Evolutionary conservation across 176 grass and related monocot species (phyloP), one percentile per base, ranked within the genome.

Genomic region (Musa schizocarpa): DNA sequence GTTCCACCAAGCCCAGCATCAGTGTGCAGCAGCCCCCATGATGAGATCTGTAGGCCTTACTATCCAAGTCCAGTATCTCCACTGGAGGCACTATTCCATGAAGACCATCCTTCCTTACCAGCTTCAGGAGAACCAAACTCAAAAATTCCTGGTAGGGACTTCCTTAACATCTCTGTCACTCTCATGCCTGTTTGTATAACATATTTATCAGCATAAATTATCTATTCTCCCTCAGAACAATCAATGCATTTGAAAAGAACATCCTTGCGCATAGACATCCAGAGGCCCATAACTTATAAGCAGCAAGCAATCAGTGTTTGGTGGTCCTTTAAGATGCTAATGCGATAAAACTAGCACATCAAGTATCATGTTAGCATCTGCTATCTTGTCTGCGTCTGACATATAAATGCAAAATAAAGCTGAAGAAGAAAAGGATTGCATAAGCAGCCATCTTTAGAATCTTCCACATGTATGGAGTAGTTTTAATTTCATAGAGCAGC

Each of bases 1-100:
- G 91, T 99, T 51, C 96, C 96, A 0, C 96, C 96, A 6, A 99
- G 96, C 72, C 96, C 96, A 51, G 96, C 81, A 71, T 99, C 96
- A 8, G 77, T 89, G 82, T 95, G 86, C 82, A 99, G 85, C 80
- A 99, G 86, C 74, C 83, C 91, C 11, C 54, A 85, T 10, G 91
- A 95, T 67, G 96, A 99, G 56, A 95, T 85, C 72, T 92, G 19
- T 77, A 59, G 88, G 53, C 91, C 85, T 55, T 89, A 86, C 7
- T 92, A 99, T 80, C 88, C 96, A 16, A 99, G 91, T 58, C 96
- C 96, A 54, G 88, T 99, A 1, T 70, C 68, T 70, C 68, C 68
- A 1, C 25, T 70, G 16, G 68, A 70, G 34, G 68, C 68, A 21
- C 19, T 50, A 9, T 70, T 99, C 96, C 1, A 70, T 64, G 86